A percentile compares a stretch with the other conserved stretches of the same genome.
phyloP scores from a whole-genome alignment of 805 yeast species.

The Limtongozyma cylindracea region DNA sequence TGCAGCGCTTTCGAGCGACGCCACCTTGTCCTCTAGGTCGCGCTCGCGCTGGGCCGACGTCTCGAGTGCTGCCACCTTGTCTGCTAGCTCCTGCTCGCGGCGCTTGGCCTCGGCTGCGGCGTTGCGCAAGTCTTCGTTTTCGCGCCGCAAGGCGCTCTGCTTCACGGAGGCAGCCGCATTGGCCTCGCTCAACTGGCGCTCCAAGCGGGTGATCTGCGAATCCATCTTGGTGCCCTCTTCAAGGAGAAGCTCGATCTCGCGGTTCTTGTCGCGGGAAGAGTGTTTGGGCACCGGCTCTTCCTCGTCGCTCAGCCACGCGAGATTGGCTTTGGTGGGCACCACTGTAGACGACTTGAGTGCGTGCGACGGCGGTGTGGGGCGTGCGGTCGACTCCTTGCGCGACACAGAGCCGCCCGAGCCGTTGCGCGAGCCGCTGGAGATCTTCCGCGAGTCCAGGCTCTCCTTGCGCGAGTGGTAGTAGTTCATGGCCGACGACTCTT shows the following conservation, averaged over 20 bases:
- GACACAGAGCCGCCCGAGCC: too few species aligned
- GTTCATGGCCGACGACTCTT: too few species aligned
- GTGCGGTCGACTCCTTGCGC: slow-evolving; percentile 1
- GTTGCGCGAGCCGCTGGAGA: too few species aligned
- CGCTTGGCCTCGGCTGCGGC: slow-evolving; percentile 1
- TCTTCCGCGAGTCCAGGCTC: too few species aligned
- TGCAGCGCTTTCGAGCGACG: slow-evolving; percentile 1
- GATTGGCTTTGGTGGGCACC: slow-evolving; percentile 62
- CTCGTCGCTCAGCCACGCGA: slow-evolving; percentile 79
- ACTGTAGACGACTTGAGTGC: slow-evolving; percentile 36
- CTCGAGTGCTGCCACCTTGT: not conserved
- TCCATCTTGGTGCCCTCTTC: not conserved
- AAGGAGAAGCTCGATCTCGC: not conserved
- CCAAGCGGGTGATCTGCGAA: slow-evolving; percentile 2
- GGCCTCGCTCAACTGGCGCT: too few species aligned
- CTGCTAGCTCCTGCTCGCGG: slow-evolving; percentile 1
- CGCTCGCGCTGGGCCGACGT: slow-evolving; percentile 1
- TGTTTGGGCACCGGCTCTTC: slow-evolving; percentile 11
- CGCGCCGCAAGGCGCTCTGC: too few species aligned
- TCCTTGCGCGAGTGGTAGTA: too few species aligned
- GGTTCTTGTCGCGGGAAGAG: not conserved
- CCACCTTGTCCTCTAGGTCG: slow-evolving; percentile 1
- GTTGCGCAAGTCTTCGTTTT: too few species aligned
- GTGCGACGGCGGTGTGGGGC: slow-evolving; percentile 1
- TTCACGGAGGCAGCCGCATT: too few species aligned